A percentile compares a stretch with the other conserved stretches of the same genome.
phyloP scores from a whole-genome alignment of 208 protist genomes.

The Vickermania ingenoplastis region DNA sequence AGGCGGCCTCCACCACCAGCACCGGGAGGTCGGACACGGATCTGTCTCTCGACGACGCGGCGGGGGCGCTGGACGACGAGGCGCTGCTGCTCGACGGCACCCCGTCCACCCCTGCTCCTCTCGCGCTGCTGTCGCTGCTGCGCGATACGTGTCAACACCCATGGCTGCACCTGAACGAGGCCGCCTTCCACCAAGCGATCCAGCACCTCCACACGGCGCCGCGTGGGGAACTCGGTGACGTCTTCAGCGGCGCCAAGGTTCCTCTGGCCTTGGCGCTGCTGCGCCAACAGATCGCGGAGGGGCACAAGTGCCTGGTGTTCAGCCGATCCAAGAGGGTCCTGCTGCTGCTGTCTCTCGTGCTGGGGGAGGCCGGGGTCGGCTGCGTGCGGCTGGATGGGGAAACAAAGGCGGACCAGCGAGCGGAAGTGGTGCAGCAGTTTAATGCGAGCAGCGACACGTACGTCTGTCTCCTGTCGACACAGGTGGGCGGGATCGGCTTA shows the following conservation, averaged over 20 bases:
- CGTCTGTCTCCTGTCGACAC: slow-evolving; percentile 94
- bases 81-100: background rate
- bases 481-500: slow-evolving; percentile 96
- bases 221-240: slow-evolving; percentile 36
- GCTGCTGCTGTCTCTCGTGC: slow-evolving; percentile 29
- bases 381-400: slow-evolving; percentile 65
- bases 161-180: slow-evolving; percentile 58
- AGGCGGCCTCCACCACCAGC: slow-evolving; percentile 7
- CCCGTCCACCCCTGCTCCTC: slow-evolving; percentile 13
- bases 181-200: slow-evolving; percentile 32
- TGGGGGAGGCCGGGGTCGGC: slow-evolving; percentile 25
- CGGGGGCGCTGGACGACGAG: background rate
- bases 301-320: slow-evolving; percentile 67
- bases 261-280: slow-evolving; percentile 42
- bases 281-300: slow-evolving; percentile 19
- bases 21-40: background rate
- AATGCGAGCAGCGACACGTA: slow-evolving; percentile 39
- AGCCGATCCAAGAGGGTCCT: slow-evolving; percentile 67
- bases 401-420: slow-evolving; percentile 27
- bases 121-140: slow-evolving; percentile 61
- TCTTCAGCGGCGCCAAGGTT: slow-evolving; percentile 56
- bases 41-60: background rate
- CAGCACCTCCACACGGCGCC: slow-evolving; percentile 16
- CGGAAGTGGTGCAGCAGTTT: slow-evolving; percentile 70
- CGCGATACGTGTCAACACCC: slow-evolving; percentile 67